Conservation (phyloP, 1,139 yeast species). For the Barnettozyma hawaiiensis region DNA sequence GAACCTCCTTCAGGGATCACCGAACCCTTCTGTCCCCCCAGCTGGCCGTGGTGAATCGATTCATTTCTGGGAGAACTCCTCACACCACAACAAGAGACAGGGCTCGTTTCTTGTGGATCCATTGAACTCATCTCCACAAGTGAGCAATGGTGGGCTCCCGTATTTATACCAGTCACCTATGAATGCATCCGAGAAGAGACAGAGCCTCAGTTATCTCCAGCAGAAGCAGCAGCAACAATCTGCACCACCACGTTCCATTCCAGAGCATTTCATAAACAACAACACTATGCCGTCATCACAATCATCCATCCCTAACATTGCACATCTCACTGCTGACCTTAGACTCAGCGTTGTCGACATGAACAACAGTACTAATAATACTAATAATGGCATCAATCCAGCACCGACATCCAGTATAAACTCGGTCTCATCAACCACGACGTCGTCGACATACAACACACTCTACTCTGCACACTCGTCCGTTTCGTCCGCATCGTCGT, state of each 20-base stretch:
- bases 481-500: constrained; percentile 21
- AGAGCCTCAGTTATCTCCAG: constrained; percentile 12
- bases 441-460: constrained; percentile 18
- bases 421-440: constrained; percentile 18
- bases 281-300: too few relatives aligned
- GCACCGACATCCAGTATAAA: constrained; percentile 10
- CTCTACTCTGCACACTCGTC: constrained; percentile 23
- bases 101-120: constrained; percentile 25
- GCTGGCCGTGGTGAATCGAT: too few relatives aligned
- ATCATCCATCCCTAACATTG: constrained; percentile 18
- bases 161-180: constrained; percentile 3
- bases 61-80: constrained; percentile 23
- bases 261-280: constrained; percentile 4
- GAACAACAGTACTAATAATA: too few relatives aligned
- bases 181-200: constrained; percentile 10
- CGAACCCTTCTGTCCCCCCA: too few relatives aligned
- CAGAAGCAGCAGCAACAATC: neutral
- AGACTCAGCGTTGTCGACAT: constrained; percentile 42
- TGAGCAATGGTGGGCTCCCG: neutral
- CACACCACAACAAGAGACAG: constrained; percentile 18
- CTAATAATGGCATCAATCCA: neutral
- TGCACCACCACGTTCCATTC: constrained; percentile 12
- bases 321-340: constrained; percentile 30
- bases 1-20: neutral
- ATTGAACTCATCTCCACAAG: constrained; percentile 12